Evolutionary conservation across 2,329 filamentous ascomycete species (phyloP).

Genomic region (Penicillium italicum): DNA sequence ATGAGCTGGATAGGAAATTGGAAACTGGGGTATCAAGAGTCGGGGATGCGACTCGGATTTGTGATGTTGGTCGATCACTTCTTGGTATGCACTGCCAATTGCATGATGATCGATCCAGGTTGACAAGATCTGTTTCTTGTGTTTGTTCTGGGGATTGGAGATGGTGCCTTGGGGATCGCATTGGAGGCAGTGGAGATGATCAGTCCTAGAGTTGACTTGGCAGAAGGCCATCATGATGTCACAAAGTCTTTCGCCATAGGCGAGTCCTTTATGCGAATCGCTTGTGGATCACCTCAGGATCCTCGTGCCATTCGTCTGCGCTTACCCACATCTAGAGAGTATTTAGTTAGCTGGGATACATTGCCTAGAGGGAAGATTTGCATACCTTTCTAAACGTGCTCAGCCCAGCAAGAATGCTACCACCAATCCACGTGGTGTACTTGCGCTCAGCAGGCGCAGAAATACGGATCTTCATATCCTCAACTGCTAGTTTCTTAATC

Average conservation of each 20-base stretch:
- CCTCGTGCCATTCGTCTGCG: conserved; percentile 99
- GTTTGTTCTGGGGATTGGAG: background rate
- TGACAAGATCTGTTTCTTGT: conserved; percentile 3
- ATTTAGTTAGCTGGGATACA: background rate
- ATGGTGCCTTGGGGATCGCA: background rate
- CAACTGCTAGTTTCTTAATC: conserved; percentile 88
- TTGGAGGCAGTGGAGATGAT: background rate
- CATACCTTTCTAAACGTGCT: conserved; percentile 96
- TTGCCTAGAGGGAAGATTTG: conserved; percentile 25
- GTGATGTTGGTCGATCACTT: conserved; percentile 14
- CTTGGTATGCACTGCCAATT: conserved; percentile 1
- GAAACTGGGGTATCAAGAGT: conserved; percentile 32
- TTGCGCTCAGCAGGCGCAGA: conserved; percentile 96
- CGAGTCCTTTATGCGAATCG: conserved; percentile 71
- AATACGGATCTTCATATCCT: conserved; percentile 99
- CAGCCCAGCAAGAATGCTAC: conserved; percentile 91
- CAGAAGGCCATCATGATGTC: background rate
- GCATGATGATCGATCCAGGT: conserved; percentile 2
- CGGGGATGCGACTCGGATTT: conserved; percentile 17
- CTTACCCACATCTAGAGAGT: conserved; percentile 93
- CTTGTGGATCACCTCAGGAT: conserved; percentile 96
- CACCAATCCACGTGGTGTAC: conserved; percentile 98
- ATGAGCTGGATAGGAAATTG: conserved; percentile 5
- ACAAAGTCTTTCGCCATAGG: background rate
- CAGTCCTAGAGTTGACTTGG: background rate